These are phyloP conservation scores for Gaillardinia entomophila DNA, from an alignment of 805 yeast species.

Conservation along the genomic window DNA sequence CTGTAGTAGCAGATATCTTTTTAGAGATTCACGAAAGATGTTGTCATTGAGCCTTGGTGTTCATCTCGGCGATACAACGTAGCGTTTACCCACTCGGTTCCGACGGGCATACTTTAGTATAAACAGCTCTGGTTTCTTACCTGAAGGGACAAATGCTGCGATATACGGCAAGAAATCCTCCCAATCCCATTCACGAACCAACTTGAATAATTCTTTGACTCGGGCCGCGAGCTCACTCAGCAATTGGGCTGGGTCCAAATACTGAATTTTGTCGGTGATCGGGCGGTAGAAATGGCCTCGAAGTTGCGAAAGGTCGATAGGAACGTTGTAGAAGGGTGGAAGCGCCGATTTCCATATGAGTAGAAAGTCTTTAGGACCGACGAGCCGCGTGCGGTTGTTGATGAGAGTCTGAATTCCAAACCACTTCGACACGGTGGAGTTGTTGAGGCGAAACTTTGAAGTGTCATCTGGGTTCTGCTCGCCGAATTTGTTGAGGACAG, in stretches of 20 bases:
- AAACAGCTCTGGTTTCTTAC: conserved; percentile 32
- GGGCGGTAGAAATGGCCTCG: conserved; percentile 53
- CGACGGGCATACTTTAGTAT: conserved; percentile 33
- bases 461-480: conserved; percentile 4
- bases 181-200: conserved; percentile 30
- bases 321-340: conserved; percentile 58
- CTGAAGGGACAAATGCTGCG: conserved; percentile 21
- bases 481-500: conserved; percentile 48
- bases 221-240: conserved; percentile 29
- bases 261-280: conserved; percentile 40
- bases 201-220: conserved; percentile 25
- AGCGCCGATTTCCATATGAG: conserved; percentile 58
- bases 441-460: conserved; percentile 33
- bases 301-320: conserved; percentile 49
- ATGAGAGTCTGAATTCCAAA: conserved; percentile 53
- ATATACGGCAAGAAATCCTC: conserved; percentile 36
- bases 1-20: neutral
- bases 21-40: neutral
- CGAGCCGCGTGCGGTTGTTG: conserved; percentile 8
- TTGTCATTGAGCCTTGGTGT: too few relatives aligned
- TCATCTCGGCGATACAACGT: conserved; percentile 22
- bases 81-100: conserved; percentile 26
- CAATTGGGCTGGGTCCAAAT: conserved; percentile 44
- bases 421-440: conserved; percentile 47
- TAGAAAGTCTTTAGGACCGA: conserved; percentile 48